phyloP scores from a whole-genome alignment of 768 basidiomycete species.

The Pulveroboletus sp. region DNA sequence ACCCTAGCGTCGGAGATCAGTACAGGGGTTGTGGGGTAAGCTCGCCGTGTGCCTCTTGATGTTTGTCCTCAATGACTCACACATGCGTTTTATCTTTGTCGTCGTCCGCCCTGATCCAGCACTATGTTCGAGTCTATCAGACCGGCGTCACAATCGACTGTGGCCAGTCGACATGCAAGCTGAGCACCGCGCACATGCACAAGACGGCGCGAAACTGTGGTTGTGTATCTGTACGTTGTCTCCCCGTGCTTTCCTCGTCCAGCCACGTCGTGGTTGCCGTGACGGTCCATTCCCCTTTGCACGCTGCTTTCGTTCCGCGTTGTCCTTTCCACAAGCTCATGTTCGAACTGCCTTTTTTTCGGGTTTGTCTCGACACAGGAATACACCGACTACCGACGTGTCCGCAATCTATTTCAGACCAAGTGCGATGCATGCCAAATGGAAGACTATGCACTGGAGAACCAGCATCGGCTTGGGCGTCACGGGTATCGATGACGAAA shows the following conservation, averaged over 20 bases:
- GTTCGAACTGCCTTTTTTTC: neutral
- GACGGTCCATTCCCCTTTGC: neutral
- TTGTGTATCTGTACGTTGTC: constrained; percentile 42
- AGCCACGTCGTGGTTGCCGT: neutral
- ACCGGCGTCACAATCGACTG: constrained; percentile 62
- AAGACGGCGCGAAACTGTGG: constrained; percentile 54
- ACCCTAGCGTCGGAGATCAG: constrained; percentile 37
- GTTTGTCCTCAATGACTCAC: constrained; percentile 3
- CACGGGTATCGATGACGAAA: constrained; percentile 12
- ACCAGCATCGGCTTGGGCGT: constrained; percentile 28
- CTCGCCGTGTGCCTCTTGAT: neutral
- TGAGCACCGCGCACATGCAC: constrained; percentile 60
- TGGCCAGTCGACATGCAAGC: constrained; percentile 43
- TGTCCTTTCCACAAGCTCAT: neutral
- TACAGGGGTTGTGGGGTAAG: constrained; percentile 43
- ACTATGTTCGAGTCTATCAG: constrained; percentile 62
- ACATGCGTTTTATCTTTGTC: neutral
- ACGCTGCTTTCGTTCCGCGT: neutral
- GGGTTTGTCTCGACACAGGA: constrained; percentile 24
- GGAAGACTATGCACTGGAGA: constrained; percentile 33
- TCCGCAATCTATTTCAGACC: constrained; percentile 65
- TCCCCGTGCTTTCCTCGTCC: neutral
- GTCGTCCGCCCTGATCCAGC: constrained; percentile 35
- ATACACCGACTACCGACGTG: constrained; percentile 48
- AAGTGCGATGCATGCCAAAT: constrained; percentile 56